Percentiles rank a stretch among this genome's conserved stretches.
These are phyloP conservation scores for Solanum rostratum DNA, from an alignment of 257 asterid genomes.

Conservation along the genomic window DNA sequence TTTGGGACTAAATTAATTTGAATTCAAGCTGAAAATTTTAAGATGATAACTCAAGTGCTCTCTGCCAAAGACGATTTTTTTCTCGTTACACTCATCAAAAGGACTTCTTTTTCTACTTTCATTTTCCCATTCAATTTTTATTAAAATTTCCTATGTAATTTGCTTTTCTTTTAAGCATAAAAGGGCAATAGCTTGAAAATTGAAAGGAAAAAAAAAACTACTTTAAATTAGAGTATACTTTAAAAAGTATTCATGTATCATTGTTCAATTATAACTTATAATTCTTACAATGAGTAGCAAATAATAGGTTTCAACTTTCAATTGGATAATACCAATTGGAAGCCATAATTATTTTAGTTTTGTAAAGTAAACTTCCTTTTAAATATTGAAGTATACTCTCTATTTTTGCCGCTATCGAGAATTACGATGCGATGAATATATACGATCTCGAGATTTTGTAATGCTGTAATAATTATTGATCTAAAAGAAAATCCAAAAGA, in stretches of 20 bases:
- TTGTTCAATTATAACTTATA: not conserved
- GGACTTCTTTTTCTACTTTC: no score
- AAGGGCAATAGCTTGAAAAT: not conserved
- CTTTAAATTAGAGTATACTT: not conserved
- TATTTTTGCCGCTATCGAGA: no score
- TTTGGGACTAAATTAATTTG: no score
- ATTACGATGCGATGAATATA: not conserved
- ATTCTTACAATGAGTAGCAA: not conserved
- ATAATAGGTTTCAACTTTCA: not conserved
- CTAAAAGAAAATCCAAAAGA: not conserved
- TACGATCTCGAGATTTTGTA: no score
- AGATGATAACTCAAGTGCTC: fast-evolving
- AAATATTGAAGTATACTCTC: not conserved
- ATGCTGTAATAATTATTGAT: no score
- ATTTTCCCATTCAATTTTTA: not conserved
- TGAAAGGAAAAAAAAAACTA: not conserved
- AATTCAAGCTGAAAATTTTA: no score
- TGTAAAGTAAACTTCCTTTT: not conserved
- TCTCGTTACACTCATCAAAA: no score
- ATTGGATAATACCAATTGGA: not conserved
- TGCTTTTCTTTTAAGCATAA: not conserved
- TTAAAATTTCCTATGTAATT: not conserved
- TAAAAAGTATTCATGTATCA: not conserved
- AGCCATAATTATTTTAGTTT: not conserved
- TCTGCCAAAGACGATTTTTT: fast-evolving